Base-by-base conservation (phyloP, 2,329 filamentous ascomycete genomes). In the Rhinocladiella similis region DNA sequence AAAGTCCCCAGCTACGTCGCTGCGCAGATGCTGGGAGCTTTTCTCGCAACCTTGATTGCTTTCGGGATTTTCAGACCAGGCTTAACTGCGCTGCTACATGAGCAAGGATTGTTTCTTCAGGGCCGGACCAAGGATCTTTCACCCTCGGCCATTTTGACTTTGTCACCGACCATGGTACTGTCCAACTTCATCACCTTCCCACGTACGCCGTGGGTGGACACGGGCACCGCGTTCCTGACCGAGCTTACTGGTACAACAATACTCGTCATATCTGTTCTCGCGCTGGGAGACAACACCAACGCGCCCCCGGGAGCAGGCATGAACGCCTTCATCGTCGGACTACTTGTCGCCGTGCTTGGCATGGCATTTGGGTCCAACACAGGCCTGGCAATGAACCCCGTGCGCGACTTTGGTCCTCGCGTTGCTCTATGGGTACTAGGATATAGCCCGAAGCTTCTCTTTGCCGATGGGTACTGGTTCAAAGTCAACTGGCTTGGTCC, bases 11-110 rank as follows among this genome's bases (percentile, higher is more conserved):
- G 76, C 5, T 84, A 83, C 65, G 73, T 80, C 7, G 59, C 73
- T 1, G 79, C 80, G 4, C 81, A 84, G 60, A 72, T 83, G 53
- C 64, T 83, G 0, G 80, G 76, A 2, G 80, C 79, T 0, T 77
- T 84, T 45, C 66, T 75, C 27, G 81, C 80, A 1, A 70, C 68
- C n/a, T 67, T 80, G 38, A 69, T 78, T 22, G 74, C 80, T 1
- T 78, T 75, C 56, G 73, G 72, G 2, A 53, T 79, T 19, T 79
- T 57, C 46, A 50, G 20, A 74, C 64, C 66, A 1, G 67, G 65
- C 4, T 72, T 77, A 9, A 56, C 74, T 14, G 56, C 52, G 20
- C 38, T 60, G 46, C 7, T 48, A 14, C 18, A 50, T 14, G 47
- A 33, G 19, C 25, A 35, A 36, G 20, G 16, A 2, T 14, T 18